phyloP scores from a whole-genome alignment of 257 asterid genomes.

The Solanum chilense region DNA sequence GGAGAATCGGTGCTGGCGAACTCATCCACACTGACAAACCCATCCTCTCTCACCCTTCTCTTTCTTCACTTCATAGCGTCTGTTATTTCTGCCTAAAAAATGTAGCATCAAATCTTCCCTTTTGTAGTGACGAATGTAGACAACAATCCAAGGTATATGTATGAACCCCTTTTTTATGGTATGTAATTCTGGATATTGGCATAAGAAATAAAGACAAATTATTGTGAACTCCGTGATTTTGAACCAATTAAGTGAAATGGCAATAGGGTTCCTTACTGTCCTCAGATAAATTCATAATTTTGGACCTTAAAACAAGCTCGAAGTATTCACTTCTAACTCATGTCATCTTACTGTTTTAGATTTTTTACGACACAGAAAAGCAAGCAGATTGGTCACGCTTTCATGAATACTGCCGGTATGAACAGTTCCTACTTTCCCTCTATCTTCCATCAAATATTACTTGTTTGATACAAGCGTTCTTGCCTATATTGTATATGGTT shows the following conservation, averaged over 20 bases:
- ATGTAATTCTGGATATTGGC: not conserved
- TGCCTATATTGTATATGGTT: not conserved
- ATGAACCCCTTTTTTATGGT: not conserved
- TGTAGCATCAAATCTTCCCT: conserved; percentile 18
- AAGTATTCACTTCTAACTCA: not conserved
- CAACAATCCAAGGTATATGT: conserved; percentile 28
- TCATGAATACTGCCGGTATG: conserved; percentile 66
- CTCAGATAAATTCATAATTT: too few relatives aligned
- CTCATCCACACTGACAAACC: conserved; percentile 71
- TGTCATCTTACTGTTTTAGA: conserved; percentile 20
- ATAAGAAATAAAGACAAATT: not conserved
- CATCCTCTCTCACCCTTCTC: conserved; percentile 47
- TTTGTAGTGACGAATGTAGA: conserved; percentile 54
- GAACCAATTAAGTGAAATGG: not conserved
- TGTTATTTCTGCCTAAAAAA: conserved; percentile 64
- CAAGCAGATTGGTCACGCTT: conserved; percentile 72
- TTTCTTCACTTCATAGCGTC: conserved; percentile 29
- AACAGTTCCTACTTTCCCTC: conserved; percentile 5
- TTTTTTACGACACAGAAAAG: conserved; percentile 56
- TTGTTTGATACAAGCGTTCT: not conserved
- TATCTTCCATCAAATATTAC: not conserved
- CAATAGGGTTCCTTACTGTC: not conserved
- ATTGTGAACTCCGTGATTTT: not conserved
- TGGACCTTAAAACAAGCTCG: not conserved
- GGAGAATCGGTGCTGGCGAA: conserved; percentile 52